Base-by-base conservation (phyloP, 225 moss, liverwort and hornwort species). In the Physcomitrellopsis africana region DNA sequence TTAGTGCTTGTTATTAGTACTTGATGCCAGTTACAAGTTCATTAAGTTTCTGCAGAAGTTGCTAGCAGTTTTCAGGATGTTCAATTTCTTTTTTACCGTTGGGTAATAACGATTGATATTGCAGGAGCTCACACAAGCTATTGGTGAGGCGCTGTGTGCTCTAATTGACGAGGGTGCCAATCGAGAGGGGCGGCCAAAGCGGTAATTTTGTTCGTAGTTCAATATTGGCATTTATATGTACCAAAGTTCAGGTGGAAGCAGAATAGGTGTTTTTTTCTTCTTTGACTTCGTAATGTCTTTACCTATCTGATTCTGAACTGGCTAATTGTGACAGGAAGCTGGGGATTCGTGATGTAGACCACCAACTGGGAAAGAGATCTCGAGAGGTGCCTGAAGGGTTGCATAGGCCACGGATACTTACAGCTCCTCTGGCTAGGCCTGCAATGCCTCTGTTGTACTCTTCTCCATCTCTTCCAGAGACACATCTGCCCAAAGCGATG, bases 131-230 rank as follows among this genome's bases (percentile, higher is more conserved):
- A 88, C 99, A 58, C 86, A 89, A 89, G 95, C 91, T 51, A 83
- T 99, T 77, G 99, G 99, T 67, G 89, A 93, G 73, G 99, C 93
- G 49, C 81, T 99, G 68, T 99, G 99, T 88, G 87, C 88, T 76
- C 84, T 99, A 42, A 99, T 99, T 80, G 93, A 99, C 77, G 95
- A 99, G 58, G 99, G 95, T 78, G 95, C 94, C 63, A 92, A 99
- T 72, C 86, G 79, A 78, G 99, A 99, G 56, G 92, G 95, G n/a
- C 86, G 89, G 76, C 88, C 99, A 48, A 99, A 92, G 79, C 87
- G 99, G 99, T 99, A 79, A 78, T 67, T 51, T 56, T 70, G 26
- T 70, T 77, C 44, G n/a, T 44, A 61, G 56, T 65, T 42, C 18
- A 17, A 42, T 44, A 60, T 22, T 66, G 23, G 19, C 66, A 48